Percentiles rank a stretch among this genome's conserved stretches.
Conservation (phyloP, 2,329 filamentous ascomycete species). For the Fusarium subtropicale region DNA sequence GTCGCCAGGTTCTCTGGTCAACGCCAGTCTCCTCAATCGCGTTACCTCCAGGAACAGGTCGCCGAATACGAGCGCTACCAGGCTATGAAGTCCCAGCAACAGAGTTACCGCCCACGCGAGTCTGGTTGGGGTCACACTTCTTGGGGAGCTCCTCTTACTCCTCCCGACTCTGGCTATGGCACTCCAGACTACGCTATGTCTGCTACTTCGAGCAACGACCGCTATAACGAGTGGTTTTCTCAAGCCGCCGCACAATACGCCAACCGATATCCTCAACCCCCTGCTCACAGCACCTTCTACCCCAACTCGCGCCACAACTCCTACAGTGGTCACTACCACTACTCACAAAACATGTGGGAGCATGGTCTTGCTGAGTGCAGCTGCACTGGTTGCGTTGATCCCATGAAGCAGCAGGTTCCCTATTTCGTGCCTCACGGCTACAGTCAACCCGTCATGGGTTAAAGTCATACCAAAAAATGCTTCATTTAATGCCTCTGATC, state of each 20-base stretch:
- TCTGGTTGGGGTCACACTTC: conserved; percentile 59
- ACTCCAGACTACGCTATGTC: conserved; percentile 70
- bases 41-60: conserved; percentile 66
- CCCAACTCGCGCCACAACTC: conserved; percentile 54
- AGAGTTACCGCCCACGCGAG: conserved; percentile 59
- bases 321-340: conserved; percentile 59
- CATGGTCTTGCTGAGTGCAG: conserved; percentile 62
- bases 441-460: conserved; percentile 67
- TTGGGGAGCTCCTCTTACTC: conserved; percentile 64
- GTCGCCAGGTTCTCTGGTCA: conserved; percentile 54
- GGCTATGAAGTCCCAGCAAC: conserved; percentile 57
- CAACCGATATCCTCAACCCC: conserved; percentile 58
- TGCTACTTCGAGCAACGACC: conserved; percentile 64
- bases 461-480: conserved; percentile 38
- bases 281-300: conserved; percentile 56
- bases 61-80: conserved; percentile 65
- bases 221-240: conserved; percentile 69
- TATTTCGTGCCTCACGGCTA: conserved; percentile 64
- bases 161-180: conserved; percentile 71
- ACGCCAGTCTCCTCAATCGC: conserved; percentile 54
- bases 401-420: conserved; percentile 59
- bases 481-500: conserved; percentile 37
- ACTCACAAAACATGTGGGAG: conserved; percentile 64
- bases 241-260: conserved; percentile 58
- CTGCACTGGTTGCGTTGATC: conserved; percentile 60